Percentiles rank a stretch among this genome's conserved stretches.
Conservation (phyloP, 2,329 filamentous ascomycete species). For the Fusarium incarnatum region DNA sequence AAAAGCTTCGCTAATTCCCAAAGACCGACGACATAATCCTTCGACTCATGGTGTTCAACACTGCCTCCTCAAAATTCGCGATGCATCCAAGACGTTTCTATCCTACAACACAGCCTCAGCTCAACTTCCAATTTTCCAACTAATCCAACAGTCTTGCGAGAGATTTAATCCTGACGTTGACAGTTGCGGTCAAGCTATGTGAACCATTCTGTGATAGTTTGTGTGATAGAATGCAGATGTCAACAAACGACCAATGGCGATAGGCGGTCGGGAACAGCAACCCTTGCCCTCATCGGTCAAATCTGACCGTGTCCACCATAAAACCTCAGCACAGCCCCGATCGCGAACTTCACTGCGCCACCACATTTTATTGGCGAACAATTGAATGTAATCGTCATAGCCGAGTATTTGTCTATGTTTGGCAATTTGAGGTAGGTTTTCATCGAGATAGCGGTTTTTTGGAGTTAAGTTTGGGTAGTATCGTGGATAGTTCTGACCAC, state of each 20-base stretch:
- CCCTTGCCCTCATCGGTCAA: neutral
- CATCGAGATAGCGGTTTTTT: neutral
- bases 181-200: neutral
- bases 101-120: neutral
- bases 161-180: neutral
- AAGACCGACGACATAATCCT: neutral
- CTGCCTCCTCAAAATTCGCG: neutral
- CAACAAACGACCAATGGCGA: neutral
- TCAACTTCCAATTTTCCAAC: neutral
- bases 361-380: neutral
- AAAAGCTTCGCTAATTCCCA: too few relatives aligned
- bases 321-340: slow-evolving; percentile 1
- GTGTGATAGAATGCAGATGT: neutral
- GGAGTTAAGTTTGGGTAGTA: neutral
- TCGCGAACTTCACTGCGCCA: neutral
- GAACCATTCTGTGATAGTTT: neutral
- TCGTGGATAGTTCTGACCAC: neutral
- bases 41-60: neutral
- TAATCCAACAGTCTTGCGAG: too few relatives aligned
- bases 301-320: neutral
- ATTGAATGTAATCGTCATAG: slow-evolving; percentile 5
- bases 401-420: neutral
- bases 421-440: neutral
- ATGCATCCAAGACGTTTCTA: neutral
- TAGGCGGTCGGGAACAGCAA: neutral